Percentiles rank a stretch among this genome's conserved stretches.
These are phyloP conservation scores for Sanghuangporus weigelae DNA, from an alignment of 1,284 basidiomycete species.

Conservation along the genomic window DNA sequence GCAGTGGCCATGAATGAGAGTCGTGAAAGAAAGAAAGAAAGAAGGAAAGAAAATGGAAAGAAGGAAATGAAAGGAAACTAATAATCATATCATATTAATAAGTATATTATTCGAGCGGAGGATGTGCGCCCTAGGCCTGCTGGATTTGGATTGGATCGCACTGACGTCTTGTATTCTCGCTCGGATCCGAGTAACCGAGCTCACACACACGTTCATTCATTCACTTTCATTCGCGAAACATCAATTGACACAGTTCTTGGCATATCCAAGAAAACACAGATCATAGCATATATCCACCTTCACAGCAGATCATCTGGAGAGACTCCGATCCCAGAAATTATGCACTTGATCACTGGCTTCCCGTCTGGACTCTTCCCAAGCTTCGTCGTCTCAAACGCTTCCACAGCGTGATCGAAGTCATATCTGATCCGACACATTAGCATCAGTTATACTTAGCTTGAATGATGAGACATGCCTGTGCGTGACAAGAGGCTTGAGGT, in stretches of 20 bases:
- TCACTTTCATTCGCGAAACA: too few relatives aligned
- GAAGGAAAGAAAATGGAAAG: not conserved
- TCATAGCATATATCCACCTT: too few relatives aligned
- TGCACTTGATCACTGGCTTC: conserved; percentile 66
- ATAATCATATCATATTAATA: too few relatives aligned
- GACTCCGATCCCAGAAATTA: conserved; percentile 74
- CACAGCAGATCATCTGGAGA: conserved; percentile 14
- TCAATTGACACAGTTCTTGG: too few relatives aligned
- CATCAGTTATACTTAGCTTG: not conserved
- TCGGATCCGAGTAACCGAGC: too few relatives aligned
- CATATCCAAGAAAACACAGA: too few relatives aligned
- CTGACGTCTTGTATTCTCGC: too few relatives aligned
- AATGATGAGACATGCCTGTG: conserved; percentile 52
- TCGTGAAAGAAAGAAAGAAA: not conserved
- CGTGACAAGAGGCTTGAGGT: conserved; percentile 86
- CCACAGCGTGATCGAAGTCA: conserved; percentile 65
- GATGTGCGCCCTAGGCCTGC: too few relatives aligned
- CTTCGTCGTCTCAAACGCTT: conserved; percentile 77
- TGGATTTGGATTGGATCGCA: too few relatives aligned
- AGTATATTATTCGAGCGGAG: too few relatives aligned
- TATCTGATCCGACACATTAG: conserved; percentile 41
- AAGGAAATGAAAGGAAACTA: not conserved
- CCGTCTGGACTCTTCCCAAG: conserved; percentile 78
- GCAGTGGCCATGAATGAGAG: not conserved
- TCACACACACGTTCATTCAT: too few relatives aligned